phyloP scores from a whole-genome alignment of 2,329 filamentous ascomycete genomes.

The Ceratocystis variospora region DNA sequence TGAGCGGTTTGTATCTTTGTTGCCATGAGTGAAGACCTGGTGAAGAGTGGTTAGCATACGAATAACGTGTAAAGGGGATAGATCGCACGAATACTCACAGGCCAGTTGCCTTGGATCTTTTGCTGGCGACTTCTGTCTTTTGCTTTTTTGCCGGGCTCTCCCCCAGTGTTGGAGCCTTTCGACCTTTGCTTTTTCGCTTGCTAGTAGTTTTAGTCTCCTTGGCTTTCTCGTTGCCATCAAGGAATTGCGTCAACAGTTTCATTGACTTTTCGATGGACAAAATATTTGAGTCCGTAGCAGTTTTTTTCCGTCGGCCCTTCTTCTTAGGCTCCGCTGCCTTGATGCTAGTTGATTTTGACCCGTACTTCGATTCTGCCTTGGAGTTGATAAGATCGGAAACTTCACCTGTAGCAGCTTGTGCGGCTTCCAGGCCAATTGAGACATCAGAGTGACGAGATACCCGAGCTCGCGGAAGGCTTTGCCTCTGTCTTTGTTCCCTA shows the following conservation, averaged over 20 bases:
- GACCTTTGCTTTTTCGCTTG: neutral
- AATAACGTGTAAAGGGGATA: neutral
- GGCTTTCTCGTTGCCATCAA: neutral
- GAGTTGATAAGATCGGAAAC: neutral
- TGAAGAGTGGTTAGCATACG: neutral
- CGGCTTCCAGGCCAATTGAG: neutral
- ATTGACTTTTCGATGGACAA: neutral
- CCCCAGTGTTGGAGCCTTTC: neutral
- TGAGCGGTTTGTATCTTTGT: slow-evolving; percentile 11
- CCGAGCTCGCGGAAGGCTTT: no score
- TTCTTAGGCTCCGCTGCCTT: neutral
- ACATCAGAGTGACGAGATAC: neutral
- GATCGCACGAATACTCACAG: slow-evolving; percentile 4
- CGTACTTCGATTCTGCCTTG: neutral
- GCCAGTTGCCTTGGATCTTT: neutral
- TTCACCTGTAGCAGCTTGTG: neutral
- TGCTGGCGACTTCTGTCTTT: neutral
- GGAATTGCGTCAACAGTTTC: neutral
- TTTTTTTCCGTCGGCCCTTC: neutral
- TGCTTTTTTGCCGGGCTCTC: slow-evolving; percentile 8
- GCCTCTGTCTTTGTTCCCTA: neutral
- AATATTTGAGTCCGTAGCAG: neutral
- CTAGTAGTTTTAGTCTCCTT: no score
- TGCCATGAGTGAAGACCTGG: slow-evolving; percentile 9
- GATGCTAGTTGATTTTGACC: neutral